A percentile compares a stretch with the other conserved stretches of the same genome.
Evolutionary conservation across 805 yeast species (phyloP).

Genomic region (Kodamaea restingae): DNA sequence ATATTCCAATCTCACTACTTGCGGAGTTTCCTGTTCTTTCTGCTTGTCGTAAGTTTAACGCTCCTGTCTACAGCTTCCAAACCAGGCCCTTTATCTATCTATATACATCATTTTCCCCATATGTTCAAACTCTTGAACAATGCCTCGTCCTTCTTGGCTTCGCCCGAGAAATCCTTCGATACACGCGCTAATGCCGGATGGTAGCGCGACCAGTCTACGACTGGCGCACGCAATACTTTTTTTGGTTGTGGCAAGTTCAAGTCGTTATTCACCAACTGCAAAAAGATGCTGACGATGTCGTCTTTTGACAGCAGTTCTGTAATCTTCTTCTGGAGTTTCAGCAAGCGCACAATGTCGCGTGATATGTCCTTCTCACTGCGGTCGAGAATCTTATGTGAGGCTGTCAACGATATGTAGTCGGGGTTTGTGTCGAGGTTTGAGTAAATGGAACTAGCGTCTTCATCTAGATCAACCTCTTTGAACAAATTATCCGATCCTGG

Average conservation of each 20-base stretch:
- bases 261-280: constrained; percentile 31
- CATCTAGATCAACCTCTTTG: too few relatives aligned
- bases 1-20: too few relatives aligned
- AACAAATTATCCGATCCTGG: too few relatives aligned
- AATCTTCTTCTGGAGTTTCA: constrained; percentile 24
- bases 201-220: constrained; percentile 36
- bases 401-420: constrained; percentile 34
- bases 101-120: too few relatives aligned
- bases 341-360: constrained; percentile 28
- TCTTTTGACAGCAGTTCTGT: constrained; percentile 16
- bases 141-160: constrained; percentile 7
- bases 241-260: constrained; percentile 33
- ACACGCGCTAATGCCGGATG: constrained; percentile 27
- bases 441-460: constrained; percentile 9
- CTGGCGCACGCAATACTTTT: constrained; percentile 30
- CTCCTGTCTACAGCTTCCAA: too few relatives aligned
- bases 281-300: constrained; percentile 29
- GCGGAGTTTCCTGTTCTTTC: too few relatives aligned
- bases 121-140: constrained; percentile 24
- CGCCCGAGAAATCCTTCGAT: too few relatives aligned
- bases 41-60: too few relatives aligned
- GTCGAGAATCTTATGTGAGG: constrained; percentile 28
- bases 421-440: too few relatives aligned
- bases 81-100: too few relatives aligned
- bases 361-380: constrained; percentile 21